phyloP scores from a whole-genome alignment of 306 rosid genomes.

The Lablab purpureus region DNA sequence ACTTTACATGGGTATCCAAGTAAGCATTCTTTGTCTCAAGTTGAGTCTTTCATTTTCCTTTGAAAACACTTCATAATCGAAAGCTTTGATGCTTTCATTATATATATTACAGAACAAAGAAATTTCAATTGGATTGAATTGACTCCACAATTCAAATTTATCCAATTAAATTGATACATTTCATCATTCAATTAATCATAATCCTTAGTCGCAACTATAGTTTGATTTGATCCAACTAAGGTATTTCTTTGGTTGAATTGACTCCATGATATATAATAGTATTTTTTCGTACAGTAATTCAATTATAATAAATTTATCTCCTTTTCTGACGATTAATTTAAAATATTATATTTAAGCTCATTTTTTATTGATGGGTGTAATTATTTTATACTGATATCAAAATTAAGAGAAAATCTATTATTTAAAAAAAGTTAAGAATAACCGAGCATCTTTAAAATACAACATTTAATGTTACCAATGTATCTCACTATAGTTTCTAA shows the following conservation, averaged over 20 bases:
- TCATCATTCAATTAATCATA: background rate
- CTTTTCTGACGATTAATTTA: too few species aligned
- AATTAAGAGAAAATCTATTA: too few species aligned
- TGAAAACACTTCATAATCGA: background rate
- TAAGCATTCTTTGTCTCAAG: conserved; percentile 3
- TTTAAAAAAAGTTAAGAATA: too few species aligned
- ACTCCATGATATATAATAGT: too few species aligned
- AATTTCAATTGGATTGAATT: background rate
- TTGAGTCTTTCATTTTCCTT: background rate
- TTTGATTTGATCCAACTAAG: background rate
- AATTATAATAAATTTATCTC: too few species aligned
- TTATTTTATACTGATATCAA: too few species aligned
- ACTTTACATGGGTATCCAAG: background rate
- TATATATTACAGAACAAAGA: background rate
- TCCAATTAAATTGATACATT: background rate
- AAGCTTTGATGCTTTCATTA: background rate
- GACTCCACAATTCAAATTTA: background rate
- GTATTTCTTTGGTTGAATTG: background rate
- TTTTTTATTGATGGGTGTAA: too few species aligned
- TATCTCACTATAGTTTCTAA: too few species aligned
- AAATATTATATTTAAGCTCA: too few species aligned
- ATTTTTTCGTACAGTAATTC: too few species aligned
- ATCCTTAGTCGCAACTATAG: background rate
- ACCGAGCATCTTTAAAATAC: too few species aligned
- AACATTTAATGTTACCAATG: too few species aligned